These are phyloP conservation scores for Angomonas deanei DNA, from an alignment of 208 protist genomes.

Conservation along the genomic window DNA sequence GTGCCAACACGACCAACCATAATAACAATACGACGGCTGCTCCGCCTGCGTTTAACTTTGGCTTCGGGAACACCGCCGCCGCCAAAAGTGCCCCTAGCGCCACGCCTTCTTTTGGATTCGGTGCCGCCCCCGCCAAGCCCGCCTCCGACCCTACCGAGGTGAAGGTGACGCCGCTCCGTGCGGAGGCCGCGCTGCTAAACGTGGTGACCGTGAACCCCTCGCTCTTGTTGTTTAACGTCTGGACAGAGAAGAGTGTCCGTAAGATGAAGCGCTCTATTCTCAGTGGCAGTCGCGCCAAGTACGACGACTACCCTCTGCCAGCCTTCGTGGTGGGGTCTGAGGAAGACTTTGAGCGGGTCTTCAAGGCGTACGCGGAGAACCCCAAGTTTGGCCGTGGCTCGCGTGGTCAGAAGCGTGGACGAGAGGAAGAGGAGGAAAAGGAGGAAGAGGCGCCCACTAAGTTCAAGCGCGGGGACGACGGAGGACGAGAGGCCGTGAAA, in stretches of 20 bases:
- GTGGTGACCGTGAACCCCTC: slow-evolving; percentile 37
- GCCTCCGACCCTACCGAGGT: background rate
- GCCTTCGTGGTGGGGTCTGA: background rate
- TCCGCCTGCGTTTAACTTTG: background rate
- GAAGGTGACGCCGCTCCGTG: background rate
- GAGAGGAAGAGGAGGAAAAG: background rate
- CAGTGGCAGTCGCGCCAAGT: slow-evolving; percentile 78
- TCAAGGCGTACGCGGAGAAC: background rate
- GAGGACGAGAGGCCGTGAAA: background rate
- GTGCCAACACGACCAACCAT: background rate
- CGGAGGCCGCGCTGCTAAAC: background rate
- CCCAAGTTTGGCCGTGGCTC: background rate
- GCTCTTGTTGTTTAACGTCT: slow-evolving; percentile 73
- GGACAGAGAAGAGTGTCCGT: slow-evolving; percentile 52
- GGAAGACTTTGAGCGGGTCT: background rate
- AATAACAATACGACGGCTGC: background rate
- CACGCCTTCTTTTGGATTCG: slow-evolving; percentile 6
- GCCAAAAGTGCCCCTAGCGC: background rate
- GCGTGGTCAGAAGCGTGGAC: background rate
- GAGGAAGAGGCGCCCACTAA: background rate
- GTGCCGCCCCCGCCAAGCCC: background rate
- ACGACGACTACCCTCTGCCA: slow-evolving; percentile 48
- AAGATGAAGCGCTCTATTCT: slow-evolving; percentile 63
- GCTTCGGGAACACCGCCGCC: background rate
- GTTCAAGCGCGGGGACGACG: background rate